phyloP scores from a whole-genome alignment of 768 basidiomycete species.

The Mycena amicta region DNA sequence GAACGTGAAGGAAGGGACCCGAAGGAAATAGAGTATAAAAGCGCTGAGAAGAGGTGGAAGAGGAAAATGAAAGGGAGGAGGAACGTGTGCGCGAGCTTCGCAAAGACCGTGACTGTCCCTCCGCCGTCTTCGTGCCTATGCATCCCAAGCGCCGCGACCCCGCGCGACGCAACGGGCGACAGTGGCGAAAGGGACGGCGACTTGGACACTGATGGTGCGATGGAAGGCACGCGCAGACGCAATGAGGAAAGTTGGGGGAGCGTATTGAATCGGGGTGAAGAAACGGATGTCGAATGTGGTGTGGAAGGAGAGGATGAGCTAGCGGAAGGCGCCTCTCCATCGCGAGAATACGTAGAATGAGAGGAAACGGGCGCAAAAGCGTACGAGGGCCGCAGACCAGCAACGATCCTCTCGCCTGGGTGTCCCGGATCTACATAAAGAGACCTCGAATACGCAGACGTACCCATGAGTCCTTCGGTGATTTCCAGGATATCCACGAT shows the following conservation, averaged over 20 bases:
- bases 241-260: neutral
- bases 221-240: neutral
- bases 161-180: neutral
- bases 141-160: neutral
- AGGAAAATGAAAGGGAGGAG: neutral
- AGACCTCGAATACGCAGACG: conserved; percentile 24
- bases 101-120: neutral
- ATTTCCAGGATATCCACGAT: conserved; percentile 53
- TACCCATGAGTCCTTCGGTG: conserved; percentile 50
- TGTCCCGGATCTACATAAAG: conserved; percentile 9
- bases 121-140: neutral
- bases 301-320: neutral
- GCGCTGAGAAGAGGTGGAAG: neutral
- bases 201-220: neutral
- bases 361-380: neutral
- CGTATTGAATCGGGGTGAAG: neutral
- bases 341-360: neutral
- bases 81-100: neutral
- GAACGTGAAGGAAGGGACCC: neutral
- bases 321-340: neutral
- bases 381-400: neutral
- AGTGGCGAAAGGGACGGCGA: neutral
- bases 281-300: neutral
- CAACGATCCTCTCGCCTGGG: neutral
- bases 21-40: neutral